Evolutionary conservation across 495 filamentous ascomycete genomes (phyloP).

Genomic region (Penicillium argentinense): DNA sequence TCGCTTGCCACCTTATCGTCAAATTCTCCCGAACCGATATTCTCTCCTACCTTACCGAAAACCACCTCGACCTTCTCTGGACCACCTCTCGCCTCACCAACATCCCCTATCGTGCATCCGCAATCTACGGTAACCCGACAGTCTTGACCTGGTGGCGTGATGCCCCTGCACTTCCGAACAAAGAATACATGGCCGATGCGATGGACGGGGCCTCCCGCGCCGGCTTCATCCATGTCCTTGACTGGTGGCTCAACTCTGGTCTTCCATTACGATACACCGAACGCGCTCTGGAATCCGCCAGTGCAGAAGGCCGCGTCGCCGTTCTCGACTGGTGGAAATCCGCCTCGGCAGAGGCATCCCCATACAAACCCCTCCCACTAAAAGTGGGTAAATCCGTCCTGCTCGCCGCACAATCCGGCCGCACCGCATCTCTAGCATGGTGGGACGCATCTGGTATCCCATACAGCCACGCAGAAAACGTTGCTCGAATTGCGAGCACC

Average conservation of each 20-base stretch:
- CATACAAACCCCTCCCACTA: slow-evolving; percentile 49
- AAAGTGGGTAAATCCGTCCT: slow-evolving; percentile 81
- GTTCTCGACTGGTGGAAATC: slow-evolving; percentile 92
- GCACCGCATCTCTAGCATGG: slow-evolving; percentile 70
- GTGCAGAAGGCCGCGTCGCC: slow-evolving; percentile 73
- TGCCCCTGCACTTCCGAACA: slow-evolving; percentile 72
- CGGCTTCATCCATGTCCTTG: slow-evolving; percentile 78
- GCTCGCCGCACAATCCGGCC: slow-evolving; percentile 76
- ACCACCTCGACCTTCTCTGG: slow-evolving; percentile 78
- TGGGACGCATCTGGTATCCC: slow-evolving; percentile 78
- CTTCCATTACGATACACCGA: slow-evolving; percentile 83
- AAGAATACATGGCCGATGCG: slow-evolving; percentile 75
- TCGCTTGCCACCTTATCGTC: slow-evolving; percentile 84
- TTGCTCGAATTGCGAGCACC: slow-evolving; percentile 78
- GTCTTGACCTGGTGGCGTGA: slow-evolving; percentile 88
- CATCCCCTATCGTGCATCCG: slow-evolving; percentile 80
- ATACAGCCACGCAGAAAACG: slow-evolving; percentile 68
- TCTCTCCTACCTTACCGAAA: slow-evolving; percentile 75
- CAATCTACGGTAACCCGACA: slow-evolving; percentile 79
- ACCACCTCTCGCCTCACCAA: slow-evolving; percentile 77
- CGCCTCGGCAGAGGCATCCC: slow-evolving; percentile 40
- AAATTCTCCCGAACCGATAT: slow-evolving; percentile 81
- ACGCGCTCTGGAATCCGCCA: slow-evolving; percentile 80
- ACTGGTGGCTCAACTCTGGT: slow-evolving; percentile 87
- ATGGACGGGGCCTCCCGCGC: slow-evolving; percentile 82